A percentile compares a stretch with the other conserved stretches of the same genome.
phyloP scores from a whole-genome alignment of 805 yeast species.

The Suhomyces sp. region DNA sequence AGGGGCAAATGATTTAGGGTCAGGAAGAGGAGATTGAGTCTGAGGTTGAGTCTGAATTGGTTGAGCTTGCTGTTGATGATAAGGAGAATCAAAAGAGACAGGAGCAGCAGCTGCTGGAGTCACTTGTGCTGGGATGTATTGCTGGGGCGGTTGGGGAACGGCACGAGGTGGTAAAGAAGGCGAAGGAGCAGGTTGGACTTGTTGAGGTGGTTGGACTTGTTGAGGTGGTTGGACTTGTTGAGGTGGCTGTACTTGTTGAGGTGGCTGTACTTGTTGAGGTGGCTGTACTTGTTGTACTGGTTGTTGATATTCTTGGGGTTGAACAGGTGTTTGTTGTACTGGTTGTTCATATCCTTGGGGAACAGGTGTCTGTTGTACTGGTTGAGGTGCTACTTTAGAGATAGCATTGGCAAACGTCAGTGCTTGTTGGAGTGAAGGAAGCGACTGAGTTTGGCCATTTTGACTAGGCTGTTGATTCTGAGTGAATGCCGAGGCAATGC shows the following conservation, averaged over 20 bases:
- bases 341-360: slow-evolving; percentile 15
- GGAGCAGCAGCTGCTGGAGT: not conserved
- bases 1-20: slow-evolving; percentile 38
- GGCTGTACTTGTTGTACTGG: not conserved
- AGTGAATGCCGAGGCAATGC: not conserved
- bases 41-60: not conserved
- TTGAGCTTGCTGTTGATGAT: slow-evolving; percentile 1
- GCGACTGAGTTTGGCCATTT: not conserved
- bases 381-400: not conserved
- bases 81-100: slow-evolving; percentile 4
- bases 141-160: not conserved
- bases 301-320: slow-evolving; percentile 16
- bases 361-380: slow-evolving; percentile 1
- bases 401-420: not conserved
- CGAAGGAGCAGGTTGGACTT: not conserved
- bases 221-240: not conserved
- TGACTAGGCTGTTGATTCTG: not conserved
- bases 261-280: not conserved
- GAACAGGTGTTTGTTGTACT: slow-evolving; percentile 9
- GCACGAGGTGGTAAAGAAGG: not conserved
- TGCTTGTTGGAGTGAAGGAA: not conserved
- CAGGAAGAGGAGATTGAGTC: slow-evolving; percentile 20
- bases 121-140: not conserved
- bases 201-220: not conserved
- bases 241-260: slow-evolving; percentile 1